Conservation (phyloP, 495 filamentous ascomycete genomes). For the Penicillium turbatum region DNA sequence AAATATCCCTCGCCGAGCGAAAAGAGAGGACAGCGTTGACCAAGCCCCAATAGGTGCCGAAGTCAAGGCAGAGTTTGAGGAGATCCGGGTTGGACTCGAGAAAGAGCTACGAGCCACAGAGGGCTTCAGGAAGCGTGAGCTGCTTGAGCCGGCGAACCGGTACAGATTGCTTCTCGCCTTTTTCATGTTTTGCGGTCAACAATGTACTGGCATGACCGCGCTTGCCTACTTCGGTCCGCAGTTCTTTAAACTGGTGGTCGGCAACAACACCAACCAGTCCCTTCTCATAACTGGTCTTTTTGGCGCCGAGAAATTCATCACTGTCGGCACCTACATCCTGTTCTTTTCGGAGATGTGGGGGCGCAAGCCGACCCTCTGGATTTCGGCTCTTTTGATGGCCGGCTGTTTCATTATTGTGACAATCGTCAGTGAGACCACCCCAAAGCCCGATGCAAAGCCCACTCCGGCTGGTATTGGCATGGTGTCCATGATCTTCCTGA, state of each 20-base stretch:
- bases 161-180: slow-evolving; percentile 37
- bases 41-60: slow-evolving; percentile 14
- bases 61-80: slow-evolving; percentile 41
- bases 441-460: slow-evolving; percentile 24
- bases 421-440: slow-evolving; percentile 37
- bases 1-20: neutral
- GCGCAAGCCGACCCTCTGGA: slow-evolving; percentile 50
- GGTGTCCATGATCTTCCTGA: slow-evolving; percentile 48
- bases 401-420: slow-evolving; percentile 48
- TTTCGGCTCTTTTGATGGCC: slow-evolving; percentile 46
- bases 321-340: slow-evolving; percentile 41
- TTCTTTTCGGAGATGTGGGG: slow-evolving; percentile 54
- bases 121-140: slow-evolving; percentile 42
- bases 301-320: slow-evolving; percentile 46
- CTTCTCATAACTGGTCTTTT: slow-evolving; percentile 48
- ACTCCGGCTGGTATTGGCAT: slow-evolving; percentile 42
- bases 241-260: slow-evolving; percentile 46
- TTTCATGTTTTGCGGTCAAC: slow-evolving; percentile 37
- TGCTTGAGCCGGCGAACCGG: slow-evolving; percentile 41
- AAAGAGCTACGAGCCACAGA: slow-evolving; percentile 43
- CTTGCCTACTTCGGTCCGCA: slow-evolving; percentile 47
- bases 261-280: slow-evolving; percentile 34
- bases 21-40: neutral
- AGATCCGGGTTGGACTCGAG: slow-evolving; percentile 40
- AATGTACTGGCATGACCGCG: slow-evolving; percentile 42